Conservation (phyloP, 2,329 filamentous ascomycete species). For the Ascochyta viciae-villosae region DNA sequence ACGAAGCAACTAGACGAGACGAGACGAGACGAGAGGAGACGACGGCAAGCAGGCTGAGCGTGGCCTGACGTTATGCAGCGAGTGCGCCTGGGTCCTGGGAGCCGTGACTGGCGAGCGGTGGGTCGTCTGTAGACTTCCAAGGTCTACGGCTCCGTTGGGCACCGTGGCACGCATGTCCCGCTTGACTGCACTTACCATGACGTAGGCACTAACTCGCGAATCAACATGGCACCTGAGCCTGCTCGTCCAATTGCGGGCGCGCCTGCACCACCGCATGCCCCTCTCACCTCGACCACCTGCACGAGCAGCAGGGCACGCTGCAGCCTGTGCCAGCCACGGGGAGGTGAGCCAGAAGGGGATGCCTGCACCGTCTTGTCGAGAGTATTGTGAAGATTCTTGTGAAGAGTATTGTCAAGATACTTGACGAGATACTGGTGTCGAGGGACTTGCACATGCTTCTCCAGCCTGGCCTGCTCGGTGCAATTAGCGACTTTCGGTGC, state of each 20-base stretch:
- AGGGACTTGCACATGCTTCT: no score
- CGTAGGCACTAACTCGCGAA: background rate
- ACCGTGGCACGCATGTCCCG: no score
- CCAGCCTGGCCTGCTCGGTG: slow-evolving; percentile 1
- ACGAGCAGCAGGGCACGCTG: background rate
- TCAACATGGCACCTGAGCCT: slow-evolving; percentile 1
- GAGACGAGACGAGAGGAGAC: no score
- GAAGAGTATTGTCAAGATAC: no score
- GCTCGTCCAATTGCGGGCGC: background rate
- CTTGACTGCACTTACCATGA: background rate
- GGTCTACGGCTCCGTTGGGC: no score
- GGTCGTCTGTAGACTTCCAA: no score
- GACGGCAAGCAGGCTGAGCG: slow-evolving; percentile 7
- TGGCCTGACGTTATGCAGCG: slow-evolving; percentile 36
- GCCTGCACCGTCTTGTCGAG: no score
- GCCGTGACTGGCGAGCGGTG: background rate
- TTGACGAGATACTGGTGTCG: no score
- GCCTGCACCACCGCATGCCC: background rate
- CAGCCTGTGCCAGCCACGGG: slow-evolving; percentile 2
- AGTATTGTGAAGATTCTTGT: no score
- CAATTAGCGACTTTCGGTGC: slow-evolving; percentile 2
- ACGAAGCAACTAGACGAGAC: background rate
- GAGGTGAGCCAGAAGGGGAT: background rate
- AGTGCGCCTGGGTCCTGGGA: slow-evolving; percentile 28
- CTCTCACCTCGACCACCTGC: slow-evolving; percentile 1